Percentiles rank a stretch among this genome's conserved stretches.
phyloP scores from a whole-genome alignment of 805 yeast species.

The Candida glaebosa region DNA sequence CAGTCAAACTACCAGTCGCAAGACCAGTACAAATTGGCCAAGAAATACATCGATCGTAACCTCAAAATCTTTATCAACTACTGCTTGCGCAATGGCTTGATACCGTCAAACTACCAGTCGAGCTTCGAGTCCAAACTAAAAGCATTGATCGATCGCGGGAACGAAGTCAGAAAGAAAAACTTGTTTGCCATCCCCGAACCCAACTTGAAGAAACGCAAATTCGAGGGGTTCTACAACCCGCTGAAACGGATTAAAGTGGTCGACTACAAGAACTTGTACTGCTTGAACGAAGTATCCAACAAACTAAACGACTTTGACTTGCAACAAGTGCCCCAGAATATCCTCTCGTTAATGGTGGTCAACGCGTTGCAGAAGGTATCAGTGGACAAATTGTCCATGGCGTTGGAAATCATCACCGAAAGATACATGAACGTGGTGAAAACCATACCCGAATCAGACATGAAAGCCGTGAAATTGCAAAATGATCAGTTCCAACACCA shows the following conservation, averaged over 20 bases:
- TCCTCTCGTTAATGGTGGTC: slow-evolving; percentile 61
- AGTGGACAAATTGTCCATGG: slow-evolving; percentile 53
- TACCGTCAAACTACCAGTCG: slow-evolving; percentile 31
- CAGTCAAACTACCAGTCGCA: slow-evolving; percentile 47
- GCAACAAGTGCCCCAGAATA: slow-evolving; percentile 59
- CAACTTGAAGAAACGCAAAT: slow-evolving; percentile 33
- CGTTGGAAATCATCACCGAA: slow-evolving; percentile 63
- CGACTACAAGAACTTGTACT: slow-evolving; percentile 61
- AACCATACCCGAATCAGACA: slow-evolving; percentile 1
- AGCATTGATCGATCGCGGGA: slow-evolving; percentile 33
- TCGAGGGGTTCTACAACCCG: slow-evolving; percentile 39
- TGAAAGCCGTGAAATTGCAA: background rate
- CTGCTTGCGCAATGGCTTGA: slow-evolving; percentile 30
- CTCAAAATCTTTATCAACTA: slow-evolving; percentile 44
- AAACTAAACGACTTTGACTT: slow-evolving; percentile 69
- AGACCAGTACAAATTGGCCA: slow-evolving; percentile 50
- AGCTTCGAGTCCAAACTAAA: slow-evolving; percentile 26
- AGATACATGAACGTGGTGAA: slow-evolving; percentile 50
- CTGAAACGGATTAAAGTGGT: slow-evolving; percentile 24
- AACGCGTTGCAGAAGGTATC: slow-evolving; percentile 60
- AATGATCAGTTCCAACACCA: background rate
- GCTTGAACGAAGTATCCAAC: slow-evolving; percentile 58
- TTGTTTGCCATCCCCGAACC: slow-evolving; percentile 28
- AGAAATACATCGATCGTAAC: slow-evolving; percentile 61
- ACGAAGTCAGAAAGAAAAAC: slow-evolving; percentile 39